phyloP scores from a whole-genome alignment of 2,329 filamentous ascomycete genomes.

The Monilinia fructigena region DNA sequence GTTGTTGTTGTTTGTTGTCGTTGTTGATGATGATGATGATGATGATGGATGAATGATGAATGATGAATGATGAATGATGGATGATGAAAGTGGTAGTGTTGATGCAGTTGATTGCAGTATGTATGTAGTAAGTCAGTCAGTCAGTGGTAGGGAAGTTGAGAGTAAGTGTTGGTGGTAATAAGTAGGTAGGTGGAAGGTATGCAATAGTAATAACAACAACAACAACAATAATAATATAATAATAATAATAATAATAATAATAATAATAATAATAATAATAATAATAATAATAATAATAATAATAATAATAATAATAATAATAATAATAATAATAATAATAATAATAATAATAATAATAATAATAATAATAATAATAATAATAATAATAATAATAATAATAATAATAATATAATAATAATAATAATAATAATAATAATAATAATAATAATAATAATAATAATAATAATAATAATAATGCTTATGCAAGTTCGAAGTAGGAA shows the following conservation, averaged over 20 bases:
- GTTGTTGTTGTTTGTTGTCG: too few species aligned
- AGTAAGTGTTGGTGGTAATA: too few species aligned
- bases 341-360: neutral
- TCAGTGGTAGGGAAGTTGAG: too few species aligned
- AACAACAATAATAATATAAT: neutral
- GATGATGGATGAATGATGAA: too few species aligned
- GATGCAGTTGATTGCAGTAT: constrained; percentile 15
- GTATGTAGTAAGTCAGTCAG: neutral
- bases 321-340: neutral
- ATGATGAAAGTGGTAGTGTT: neutral
- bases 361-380: neutral
- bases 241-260: neutral
- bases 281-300: neutral
- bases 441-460: neutral
- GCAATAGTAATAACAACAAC: neutral
- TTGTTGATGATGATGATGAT: too few species aligned
- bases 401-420: neutral
- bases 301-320: neutral
- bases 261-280: neutral
- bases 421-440: constrained; percentile 7
- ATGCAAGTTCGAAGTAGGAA: constrained; percentile 10
- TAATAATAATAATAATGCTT: constrained; percentile 6
- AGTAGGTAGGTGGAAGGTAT: neutral
- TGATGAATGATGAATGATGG: too few species aligned
- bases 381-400: constrained; percentile 7